Base-by-base conservation (phyloP, 345 rosid genomes). In the Acer saccharum region DNA sequence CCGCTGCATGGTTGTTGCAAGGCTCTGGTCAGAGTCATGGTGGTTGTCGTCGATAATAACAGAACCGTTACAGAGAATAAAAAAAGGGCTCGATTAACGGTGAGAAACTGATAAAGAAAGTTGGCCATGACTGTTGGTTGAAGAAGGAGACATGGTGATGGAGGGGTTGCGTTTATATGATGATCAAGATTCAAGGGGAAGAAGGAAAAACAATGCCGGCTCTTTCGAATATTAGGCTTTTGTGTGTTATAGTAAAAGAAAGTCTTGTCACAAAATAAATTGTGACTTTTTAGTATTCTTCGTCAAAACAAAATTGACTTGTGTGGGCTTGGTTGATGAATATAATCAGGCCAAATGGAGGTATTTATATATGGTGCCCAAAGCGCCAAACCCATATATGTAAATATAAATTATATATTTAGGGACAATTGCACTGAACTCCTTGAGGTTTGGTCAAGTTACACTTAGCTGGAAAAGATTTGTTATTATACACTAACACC, bases 1-100 rank as follows among this genome's bases (percentile, higher is more conserved):
- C 23, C 43, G 6, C 16, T n/a, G 68, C 80, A 10, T 3, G 78
- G 48, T 16, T 39, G 3, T 2, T 68, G 83, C 13, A 46, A 52
- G 10, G 79, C 21, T 23, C 61, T 6, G 18, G 16, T 6, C 63
- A 72, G 48, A 10, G 39, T 27, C 62, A 27, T 70, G 46, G 44
- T 35, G 39, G 39, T 35, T 35, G 39, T 7, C 8, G 16, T 8
- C 23, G 6, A 12, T 54, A 70, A 52, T 16, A 52, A 17, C 3
- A 10, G 10, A 2, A 7, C 16, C 69, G 58, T 10, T 16, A 54
- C n/a, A 54, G 4, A 54, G 18, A 54, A 54, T 16, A 11, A 54
- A 54, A 65, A 17, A 9, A 2, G 4, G 7, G 14, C n/a, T 9
- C n/a, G 50, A 18, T 25, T 17, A 50, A 18, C 52, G 69, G 5